Evolutionary conservation across 495 filamentous ascomycete species (phyloP).

Genomic region (Trichoderma reesei): DNA sequence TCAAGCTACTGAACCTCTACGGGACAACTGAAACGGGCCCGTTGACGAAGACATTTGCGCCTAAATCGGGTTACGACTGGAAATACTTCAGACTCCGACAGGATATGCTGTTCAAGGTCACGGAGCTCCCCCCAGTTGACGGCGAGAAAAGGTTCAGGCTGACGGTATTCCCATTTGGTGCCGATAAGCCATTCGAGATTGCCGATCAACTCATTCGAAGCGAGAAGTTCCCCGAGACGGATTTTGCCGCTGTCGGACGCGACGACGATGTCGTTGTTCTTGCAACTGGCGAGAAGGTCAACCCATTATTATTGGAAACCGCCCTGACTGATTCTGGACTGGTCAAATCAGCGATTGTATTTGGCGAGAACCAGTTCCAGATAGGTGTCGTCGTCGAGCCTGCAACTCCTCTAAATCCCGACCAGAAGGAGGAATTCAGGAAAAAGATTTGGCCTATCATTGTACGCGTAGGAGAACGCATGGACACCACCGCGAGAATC

Average conservation of each 20-base stretch:
- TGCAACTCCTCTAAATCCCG: background rate
- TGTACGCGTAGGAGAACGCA: slow-evolving; percentile 14
- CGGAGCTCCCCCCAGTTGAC: slow-evolving; percentile 8
- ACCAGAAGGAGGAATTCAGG: slow-evolving; percentile 15
- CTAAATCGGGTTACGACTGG: slow-evolving; percentile 24
- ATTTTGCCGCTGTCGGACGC: slow-evolving; percentile 22
- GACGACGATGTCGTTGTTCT: slow-evolving; percentile 42
- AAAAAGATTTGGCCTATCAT: slow-evolving; percentile 22
- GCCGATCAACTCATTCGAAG: slow-evolving; percentile 20
- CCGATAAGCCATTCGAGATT: slow-evolving; percentile 18
- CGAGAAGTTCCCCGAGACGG: slow-evolving; percentile 13
- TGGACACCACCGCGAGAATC: slow-evolving; percentile 24
- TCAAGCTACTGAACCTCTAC: slow-evolving; percentile 26
- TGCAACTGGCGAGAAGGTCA: slow-evolving; percentile 39
- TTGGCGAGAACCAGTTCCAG: slow-evolving; percentile 29
- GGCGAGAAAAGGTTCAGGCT: slow-evolving; percentile 14
- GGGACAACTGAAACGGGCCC: slow-evolving; percentile 29
- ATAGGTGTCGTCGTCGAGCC: slow-evolving; percentile 31
- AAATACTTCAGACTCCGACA: slow-evolving; percentile 25
- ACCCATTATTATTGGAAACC: slow-evolving; percentile 32
- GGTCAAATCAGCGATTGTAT: slow-evolving; percentile 24
- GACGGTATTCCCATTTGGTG: slow-evolving; percentile 18
- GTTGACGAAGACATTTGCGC: slow-evolving; percentile 24
- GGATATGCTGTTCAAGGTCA: slow-evolving; percentile 19
- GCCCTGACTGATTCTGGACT: slow-evolving; percentile 20